These are phyloP conservation scores for Fremontodendron californicum DNA, from an alignment of 345 rosid genomes.

Conservation along the genomic window DNA sequence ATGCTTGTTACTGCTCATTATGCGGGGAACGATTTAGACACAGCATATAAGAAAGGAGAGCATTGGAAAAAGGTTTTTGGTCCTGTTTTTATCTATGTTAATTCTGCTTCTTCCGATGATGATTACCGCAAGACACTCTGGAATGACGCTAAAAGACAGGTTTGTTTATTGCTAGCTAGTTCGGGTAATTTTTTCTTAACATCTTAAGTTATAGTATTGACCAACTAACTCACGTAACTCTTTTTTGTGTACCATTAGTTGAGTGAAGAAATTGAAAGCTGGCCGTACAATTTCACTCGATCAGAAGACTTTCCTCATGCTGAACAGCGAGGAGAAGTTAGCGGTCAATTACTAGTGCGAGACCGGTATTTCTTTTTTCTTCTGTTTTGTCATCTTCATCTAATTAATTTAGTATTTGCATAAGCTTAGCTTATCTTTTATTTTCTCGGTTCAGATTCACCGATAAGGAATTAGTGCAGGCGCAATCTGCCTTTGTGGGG, in stretches of 20 bases:
- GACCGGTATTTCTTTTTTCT: conserved; percentile 39
- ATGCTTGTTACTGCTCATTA: conserved; percentile 88
- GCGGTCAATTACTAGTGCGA: conserved; percentile 52
- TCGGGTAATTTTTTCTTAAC: not conserved
- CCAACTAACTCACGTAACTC: not conserved
- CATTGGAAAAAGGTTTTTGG: conserved; percentile 85
- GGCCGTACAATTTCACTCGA: conserved; percentile 64
- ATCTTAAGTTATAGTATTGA: not conserved
- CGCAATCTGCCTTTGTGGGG: conserved; percentile 54
- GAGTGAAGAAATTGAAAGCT: conserved; percentile 46
- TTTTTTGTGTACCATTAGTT: conserved; percentile 29
- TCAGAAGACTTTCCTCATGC: conserved; percentile 51
- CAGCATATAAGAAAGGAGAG: conserved; percentile 43
- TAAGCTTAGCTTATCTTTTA: not conserved
- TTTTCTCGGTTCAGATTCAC: conserved; percentile 29
- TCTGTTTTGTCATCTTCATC: not conserved
- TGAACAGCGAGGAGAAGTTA: conserved; percentile 51
- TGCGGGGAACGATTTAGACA: conserved; percentile 55
- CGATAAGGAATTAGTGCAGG: conserved; percentile 24
- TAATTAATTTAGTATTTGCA: not conserved
- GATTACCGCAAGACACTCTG: conserved; percentile 36
- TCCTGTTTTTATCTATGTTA: conserved; percentile 73
- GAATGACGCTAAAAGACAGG: conserved; percentile 82
- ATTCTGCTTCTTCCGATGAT: conserved; percentile 34
- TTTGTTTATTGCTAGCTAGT: conserved; percentile 10